A percentile compares a stretch with the other conserved stretches of the same genome.
Evolutionary conservation across 139 green algal genomes (phyloP).

Genomic region (Micractinium sp.): DNA sequence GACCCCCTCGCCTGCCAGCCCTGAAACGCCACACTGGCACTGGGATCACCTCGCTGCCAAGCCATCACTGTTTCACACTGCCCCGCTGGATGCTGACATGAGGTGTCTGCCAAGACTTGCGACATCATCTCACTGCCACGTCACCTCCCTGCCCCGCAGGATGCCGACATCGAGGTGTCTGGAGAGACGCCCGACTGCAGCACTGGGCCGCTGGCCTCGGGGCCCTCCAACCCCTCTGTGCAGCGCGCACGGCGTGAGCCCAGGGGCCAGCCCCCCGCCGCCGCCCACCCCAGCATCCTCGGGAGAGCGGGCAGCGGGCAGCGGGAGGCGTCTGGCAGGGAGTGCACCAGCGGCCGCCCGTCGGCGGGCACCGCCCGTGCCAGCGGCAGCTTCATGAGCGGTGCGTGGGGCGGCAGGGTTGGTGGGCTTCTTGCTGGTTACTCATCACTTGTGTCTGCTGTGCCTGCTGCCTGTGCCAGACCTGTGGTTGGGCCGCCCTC

Average conservation of each 20-base stretch:
- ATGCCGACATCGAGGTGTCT: background rate
- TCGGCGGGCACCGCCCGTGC: background rate
- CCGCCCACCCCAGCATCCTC: constrained; percentile 17
- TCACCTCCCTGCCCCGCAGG: background rate
- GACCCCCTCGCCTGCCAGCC: too few relatives aligned
- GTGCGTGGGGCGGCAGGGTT: background rate
- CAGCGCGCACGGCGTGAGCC: background rate
- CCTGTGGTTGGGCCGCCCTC: background rate
- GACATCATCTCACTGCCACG: background rate
- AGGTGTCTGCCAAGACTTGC: too few relatives aligned
- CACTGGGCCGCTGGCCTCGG: background rate
- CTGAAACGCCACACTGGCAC: too few relatives aligned
- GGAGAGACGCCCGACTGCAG: constrained; percentile 12
- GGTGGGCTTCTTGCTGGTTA: too few relatives aligned
- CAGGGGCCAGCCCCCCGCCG: background rate
- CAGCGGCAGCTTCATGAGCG: constrained; percentile 4
- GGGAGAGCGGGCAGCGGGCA: background rate
- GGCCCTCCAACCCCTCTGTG: background rate
- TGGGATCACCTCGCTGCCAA: too few relatives aligned
- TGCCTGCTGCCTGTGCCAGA: background rate
- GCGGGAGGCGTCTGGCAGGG: background rate
- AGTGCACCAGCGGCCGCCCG: background rate
- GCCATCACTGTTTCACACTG: too few relatives aligned
- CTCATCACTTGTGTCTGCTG: too few relatives aligned
- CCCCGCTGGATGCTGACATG: too few relatives aligned